Conservation (phyloP, 2,329 filamentous ascomycete genomes). For the Dothiorella sarmentorum region DNA sequence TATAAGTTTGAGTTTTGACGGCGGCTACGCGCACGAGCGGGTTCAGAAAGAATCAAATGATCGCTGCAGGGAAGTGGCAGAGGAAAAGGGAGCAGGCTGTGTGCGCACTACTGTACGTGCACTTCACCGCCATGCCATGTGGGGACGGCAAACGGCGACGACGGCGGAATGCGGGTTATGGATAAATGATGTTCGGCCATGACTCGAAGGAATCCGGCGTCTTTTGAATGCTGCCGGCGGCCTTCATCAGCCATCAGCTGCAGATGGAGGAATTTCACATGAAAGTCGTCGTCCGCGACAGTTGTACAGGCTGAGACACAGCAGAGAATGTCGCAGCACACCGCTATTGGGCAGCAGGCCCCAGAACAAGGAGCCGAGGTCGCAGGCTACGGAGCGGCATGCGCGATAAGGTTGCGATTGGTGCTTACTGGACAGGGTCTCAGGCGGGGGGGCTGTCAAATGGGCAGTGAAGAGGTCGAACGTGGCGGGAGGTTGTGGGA, state of each 20-base stretch:
- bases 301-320: not conserved
- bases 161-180: conserved; percentile 11
- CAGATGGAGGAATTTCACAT: conserved; percentile 1
- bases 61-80: not conserved
- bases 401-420: too few relatives aligned
- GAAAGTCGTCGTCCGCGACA: not conserved
- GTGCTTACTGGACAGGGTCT: too few relatives aligned
- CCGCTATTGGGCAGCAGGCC: not conserved
- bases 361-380: not conserved
- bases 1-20: conserved; percentile 13
- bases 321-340: too few relatives aligned
- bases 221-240: not conserved
- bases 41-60: conserved; percentile 7
- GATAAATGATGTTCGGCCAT: not conserved
- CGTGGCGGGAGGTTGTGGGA: conserved; percentile 11
- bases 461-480: not conserved
- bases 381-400: too few relatives aligned
- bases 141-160: conserved; percentile 5
- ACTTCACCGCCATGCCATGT: conserved; percentile 16
- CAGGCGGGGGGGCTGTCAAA: conserved; percentile 1
- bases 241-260: too few relatives aligned
- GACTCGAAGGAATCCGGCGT: not conserved
- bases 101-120: conserved; percentile 5
- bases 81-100: conserved; percentile 1
- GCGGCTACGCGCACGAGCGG: conserved; percentile 5